Conservation (phyloP, 176 grass and related monocot species). For the Saccharum officinarum region DNA sequence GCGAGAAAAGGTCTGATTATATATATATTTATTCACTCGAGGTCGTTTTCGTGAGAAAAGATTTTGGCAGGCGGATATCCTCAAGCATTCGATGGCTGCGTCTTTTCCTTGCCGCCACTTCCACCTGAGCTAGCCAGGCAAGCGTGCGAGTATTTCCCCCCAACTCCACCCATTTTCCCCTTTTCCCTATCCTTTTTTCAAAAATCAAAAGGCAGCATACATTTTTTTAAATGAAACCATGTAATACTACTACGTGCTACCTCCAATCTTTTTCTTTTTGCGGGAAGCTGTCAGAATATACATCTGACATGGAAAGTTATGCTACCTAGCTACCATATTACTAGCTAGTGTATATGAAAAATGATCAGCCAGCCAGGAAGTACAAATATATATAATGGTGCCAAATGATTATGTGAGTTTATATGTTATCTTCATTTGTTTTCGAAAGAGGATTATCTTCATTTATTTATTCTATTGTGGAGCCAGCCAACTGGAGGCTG, state of each 20-base stretch:
- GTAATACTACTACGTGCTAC: too few relatives aligned
- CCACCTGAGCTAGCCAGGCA: slow-evolving; percentile 1
- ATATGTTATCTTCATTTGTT: not conserved
- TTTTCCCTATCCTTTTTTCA: not conserved
- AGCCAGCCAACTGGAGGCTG: not conserved
- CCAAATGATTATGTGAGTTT: not conserved
- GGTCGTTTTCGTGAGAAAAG: slow-evolving; percentile 21
- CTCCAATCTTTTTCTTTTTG: not conserved
- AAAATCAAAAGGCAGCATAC: not conserved
- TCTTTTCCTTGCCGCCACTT: not conserved
- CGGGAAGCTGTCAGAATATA: not conserved
- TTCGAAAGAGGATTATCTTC: not conserved
- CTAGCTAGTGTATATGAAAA: not conserved
- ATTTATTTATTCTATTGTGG: not conserved
- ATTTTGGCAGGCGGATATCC: slow-evolving; percentile 33
- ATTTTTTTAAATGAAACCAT: not conserved
- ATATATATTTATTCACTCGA: slow-evolving; percentile 22
- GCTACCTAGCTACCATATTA: too few relatives aligned
- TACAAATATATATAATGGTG: not conserved
- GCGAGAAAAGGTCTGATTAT: not conserved
- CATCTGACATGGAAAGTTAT: not conserved
- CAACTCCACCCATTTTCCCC: slow-evolving; percentile 34
- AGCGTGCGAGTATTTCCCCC: slow-evolving; percentile 39
- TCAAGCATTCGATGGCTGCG: slow-evolving; percentile 9
- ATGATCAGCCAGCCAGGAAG: not conserved